phyloP scores from a whole-genome alignment of 306 rosid genomes.

The Prunus fruticosa region DNA sequence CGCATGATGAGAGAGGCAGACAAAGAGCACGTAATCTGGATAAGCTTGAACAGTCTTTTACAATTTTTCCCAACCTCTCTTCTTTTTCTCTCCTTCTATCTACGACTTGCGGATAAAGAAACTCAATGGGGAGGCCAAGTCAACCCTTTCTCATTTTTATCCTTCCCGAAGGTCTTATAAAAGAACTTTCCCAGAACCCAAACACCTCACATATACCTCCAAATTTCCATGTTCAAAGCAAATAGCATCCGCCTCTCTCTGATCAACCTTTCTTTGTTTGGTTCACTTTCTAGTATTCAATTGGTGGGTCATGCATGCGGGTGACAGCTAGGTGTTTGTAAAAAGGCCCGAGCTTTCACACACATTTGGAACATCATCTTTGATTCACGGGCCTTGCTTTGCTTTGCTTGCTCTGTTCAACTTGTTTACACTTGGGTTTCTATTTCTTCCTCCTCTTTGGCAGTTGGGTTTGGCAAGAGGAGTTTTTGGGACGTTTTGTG shows the following conservation, averaged over 20 bases:
- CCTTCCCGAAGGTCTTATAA: constrained; percentile 20
- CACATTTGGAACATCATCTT: constrained; percentile 14
- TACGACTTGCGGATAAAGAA: constrained; percentile 37
- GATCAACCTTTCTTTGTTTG: not conserved
- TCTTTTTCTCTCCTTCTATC: not conserved
- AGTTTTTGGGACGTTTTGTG: constrained; percentile 17
- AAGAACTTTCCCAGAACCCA: constrained; percentile 40
- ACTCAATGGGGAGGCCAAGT: constrained; percentile 26
- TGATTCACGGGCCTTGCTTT: constrained; percentile 25
- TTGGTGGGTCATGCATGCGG: constrained; percentile 20
- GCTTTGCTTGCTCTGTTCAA: constrained; percentile 22
- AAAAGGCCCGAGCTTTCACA: constrained; percentile 53
- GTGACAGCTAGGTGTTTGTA: constrained; percentile 54
- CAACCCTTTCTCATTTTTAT: constrained; percentile 41
- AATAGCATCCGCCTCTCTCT: not conserved
- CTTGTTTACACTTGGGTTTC: constrained; percentile 23
- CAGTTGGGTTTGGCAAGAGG: constrained; percentile 11
- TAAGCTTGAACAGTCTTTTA: not conserved
- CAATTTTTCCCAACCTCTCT: not conserved
- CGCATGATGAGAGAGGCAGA: not conserved
- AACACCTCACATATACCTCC: constrained; percentile 5
- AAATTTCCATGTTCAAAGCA: constrained; percentile 7
- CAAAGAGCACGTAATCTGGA: not conserved
- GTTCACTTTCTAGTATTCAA: not conserved
- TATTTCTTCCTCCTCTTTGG: not conserved